phyloP scores from a whole-genome alignment of 2,329 filamentous ascomycete genomes.

The Talaromyces pinophilus region DNA sequence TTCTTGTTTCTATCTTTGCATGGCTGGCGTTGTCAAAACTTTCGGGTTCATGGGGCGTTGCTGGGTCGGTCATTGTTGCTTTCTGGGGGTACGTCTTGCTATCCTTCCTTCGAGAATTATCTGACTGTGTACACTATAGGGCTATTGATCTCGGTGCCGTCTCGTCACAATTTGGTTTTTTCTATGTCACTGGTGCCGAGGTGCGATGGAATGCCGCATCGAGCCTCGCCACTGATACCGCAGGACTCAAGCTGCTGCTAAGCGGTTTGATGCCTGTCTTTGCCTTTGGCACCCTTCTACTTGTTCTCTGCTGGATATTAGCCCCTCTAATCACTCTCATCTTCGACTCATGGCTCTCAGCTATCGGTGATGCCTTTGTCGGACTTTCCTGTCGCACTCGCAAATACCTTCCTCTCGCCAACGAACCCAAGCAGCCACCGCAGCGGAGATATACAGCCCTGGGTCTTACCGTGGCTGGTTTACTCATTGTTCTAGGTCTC shows the following conservation, averaged over 20 bases:
- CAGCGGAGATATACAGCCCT: background rate
- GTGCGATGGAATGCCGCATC: constrained; percentile 36
- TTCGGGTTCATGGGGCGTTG: constrained; percentile 23
- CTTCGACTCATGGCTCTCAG: constrained; percentile 30
- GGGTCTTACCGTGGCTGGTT: background rate
- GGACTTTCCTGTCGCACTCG: constrained; percentile 25
- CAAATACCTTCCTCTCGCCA: constrained; percentile 22
- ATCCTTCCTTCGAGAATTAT: background rate
- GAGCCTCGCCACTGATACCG: constrained; percentile 33
- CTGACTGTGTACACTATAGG: constrained; percentile 23
- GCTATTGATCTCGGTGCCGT: constrained; percentile 28
- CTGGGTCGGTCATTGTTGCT: constrained; percentile 27
- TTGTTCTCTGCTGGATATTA: constrained; percentile 28
- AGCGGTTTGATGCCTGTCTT: constrained; percentile 35
- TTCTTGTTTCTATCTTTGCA: constrained; percentile 26
- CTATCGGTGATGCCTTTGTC: constrained; percentile 24
- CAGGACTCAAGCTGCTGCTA: constrained; percentile 34
- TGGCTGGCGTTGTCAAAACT: constrained; percentile 31
- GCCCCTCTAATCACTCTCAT: constrained; percentile 27
- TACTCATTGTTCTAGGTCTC: constrained; percentile 20
- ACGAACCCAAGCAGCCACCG: constrained; percentile 11
- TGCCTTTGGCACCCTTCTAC: constrained; percentile 26
- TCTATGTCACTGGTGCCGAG: constrained; percentile 36
- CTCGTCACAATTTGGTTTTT: constrained; percentile 36
- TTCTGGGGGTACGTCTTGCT: constrained; percentile 29